These are phyloP conservation scores for Xylaria longipes DNA, from an alignment of 495 filamentous ascomycete species.

Conservation along the genomic window DNA sequence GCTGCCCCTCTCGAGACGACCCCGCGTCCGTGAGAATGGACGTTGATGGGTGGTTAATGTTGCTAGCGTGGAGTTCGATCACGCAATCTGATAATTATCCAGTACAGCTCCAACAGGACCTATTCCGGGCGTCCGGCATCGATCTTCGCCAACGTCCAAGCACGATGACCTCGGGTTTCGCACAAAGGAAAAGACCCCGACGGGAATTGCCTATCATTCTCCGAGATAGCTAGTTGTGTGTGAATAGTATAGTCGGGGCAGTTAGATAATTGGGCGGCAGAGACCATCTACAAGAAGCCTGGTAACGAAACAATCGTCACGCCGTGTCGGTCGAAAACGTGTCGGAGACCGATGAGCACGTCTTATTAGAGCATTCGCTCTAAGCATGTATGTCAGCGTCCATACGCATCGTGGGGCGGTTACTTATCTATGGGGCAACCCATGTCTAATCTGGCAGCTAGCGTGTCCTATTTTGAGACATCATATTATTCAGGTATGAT, in stretches of 20 bases:
- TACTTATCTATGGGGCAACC: slow-evolving; percentile 7
- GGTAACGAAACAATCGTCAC: not conserved
- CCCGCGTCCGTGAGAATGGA: slow-evolving; percentile 30
- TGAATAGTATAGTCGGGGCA: not conserved
- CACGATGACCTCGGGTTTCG: not conserved
- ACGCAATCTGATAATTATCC: slow-evolving; percentile 35
- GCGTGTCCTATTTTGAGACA: not conserved
- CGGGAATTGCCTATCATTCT: too few relatives aligned
- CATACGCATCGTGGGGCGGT: not conserved
- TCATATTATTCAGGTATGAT: not conserved
- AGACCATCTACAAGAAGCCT: not conserved
- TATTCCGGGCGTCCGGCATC: not conserved
- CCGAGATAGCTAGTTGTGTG: not conserved
- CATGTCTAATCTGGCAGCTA: slow-evolving; percentile 1
- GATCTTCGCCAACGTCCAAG: not conserved
- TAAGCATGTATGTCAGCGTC: not conserved
- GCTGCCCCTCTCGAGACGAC: slow-evolving; percentile 19
- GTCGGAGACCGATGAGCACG: not conserved
- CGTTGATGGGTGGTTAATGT: slow-evolving; percentile 32
- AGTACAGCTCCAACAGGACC: slow-evolving; percentile 4
- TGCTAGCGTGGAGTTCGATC: slow-evolving; percentile 40
- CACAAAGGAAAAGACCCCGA: not conserved
- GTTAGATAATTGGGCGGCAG: not conserved
- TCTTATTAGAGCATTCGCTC: slow-evolving; percentile 24
- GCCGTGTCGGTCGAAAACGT: not conserved